Evolutionary conservation across 75 land plant species (phyloP).

Genomic region (Ceratopteris richardii): DNA sequence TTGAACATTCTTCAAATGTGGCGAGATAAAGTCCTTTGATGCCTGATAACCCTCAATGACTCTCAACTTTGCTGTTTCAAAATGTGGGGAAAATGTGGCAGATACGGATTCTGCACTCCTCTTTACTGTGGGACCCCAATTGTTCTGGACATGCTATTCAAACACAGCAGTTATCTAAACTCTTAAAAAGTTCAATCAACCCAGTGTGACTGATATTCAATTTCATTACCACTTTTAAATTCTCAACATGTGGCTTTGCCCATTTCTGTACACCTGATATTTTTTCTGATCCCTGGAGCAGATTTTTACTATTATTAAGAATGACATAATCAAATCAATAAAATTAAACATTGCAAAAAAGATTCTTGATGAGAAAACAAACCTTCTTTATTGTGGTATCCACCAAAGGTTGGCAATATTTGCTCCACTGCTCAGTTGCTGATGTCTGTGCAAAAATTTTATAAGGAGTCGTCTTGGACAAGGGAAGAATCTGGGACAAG

Average conservation of each 20-base stretch:
- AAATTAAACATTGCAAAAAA: too few relatives aligned
- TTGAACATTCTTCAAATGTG: slow-evolving; percentile 35
- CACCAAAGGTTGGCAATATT: slow-evolving; percentile 34
- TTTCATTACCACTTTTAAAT: slow-evolving; percentile 33
- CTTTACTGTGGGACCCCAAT: slow-evolving; percentile 38
- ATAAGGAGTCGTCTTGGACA: not conserved
- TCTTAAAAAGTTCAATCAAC: too few relatives aligned
- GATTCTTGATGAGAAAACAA: not conserved
- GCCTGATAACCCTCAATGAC: slow-evolving; percentile 28
- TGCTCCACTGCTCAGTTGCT: slow-evolving; percentile 20
- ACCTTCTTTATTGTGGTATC: slow-evolving; percentile 24
- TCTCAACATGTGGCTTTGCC: slow-evolving; percentile 39
- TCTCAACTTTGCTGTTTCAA: slow-evolving; percentile 20
- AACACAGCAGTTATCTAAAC: not conserved
- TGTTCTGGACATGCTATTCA: slow-evolving; percentile 20
- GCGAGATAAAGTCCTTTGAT: slow-evolving; percentile 24
- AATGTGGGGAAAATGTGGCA: slow-evolving; percentile 36
- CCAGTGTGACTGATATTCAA: too few relatives aligned
- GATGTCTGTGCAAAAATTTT: slow-evolving; percentile 15
- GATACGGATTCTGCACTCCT: slow-evolving; percentile 22
- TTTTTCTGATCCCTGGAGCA: slow-evolving; percentile 34
- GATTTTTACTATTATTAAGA: not conserved
- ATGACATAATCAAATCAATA: not conserved
- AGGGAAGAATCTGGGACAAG: not conserved
- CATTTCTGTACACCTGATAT: slow-evolving; percentile 27